Conservation (phyloP, 139 green algal species). For the Chlorella ohadii region DNA sequence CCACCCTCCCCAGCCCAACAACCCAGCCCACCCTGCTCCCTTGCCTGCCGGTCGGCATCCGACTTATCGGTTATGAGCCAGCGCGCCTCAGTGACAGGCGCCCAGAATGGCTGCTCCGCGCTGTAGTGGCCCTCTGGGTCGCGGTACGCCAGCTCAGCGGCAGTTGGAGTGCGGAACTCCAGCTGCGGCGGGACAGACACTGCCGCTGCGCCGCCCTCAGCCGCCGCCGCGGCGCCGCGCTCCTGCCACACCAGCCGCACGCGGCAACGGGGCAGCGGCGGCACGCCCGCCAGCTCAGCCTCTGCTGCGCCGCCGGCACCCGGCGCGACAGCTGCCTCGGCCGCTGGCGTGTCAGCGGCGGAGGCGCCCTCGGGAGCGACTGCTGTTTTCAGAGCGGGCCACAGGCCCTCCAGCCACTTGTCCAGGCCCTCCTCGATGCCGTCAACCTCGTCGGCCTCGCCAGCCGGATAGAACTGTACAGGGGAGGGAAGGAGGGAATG, state of each 20-base stretch:
- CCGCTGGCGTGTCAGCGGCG: not conserved
- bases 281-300: constrained; percentile 65
- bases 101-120: constrained; percentile 72
- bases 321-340: not conserved
- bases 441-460: constrained; percentile 96
- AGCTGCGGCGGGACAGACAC: no score
- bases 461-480: constrained; percentile 30
- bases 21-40: not conserved
- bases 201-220: constrained; percentile 25
- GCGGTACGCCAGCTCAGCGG: constrained; percentile 39
- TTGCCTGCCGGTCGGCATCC: constrained; percentile 56
- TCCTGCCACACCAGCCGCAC: constrained; percentile 45
- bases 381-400: constrained; percentile 60
- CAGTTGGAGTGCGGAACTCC: constrained; percentile 27
- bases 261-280: constrained; percentile 65
- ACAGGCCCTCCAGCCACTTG: constrained; percentile 82
- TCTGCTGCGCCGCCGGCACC: not conserved
- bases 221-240: constrained; percentile 15
- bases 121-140: constrained; percentile 70
- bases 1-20: no score
- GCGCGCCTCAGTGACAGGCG: constrained; percentile 47
- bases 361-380: not conserved
- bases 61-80: constrained; percentile 42
- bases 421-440: constrained; percentile 86
- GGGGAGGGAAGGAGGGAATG: constrained; percentile 72